Conservation (phyloP, 495 filamentous ascomycete species). For the Penicillium subrubescens region DNA sequence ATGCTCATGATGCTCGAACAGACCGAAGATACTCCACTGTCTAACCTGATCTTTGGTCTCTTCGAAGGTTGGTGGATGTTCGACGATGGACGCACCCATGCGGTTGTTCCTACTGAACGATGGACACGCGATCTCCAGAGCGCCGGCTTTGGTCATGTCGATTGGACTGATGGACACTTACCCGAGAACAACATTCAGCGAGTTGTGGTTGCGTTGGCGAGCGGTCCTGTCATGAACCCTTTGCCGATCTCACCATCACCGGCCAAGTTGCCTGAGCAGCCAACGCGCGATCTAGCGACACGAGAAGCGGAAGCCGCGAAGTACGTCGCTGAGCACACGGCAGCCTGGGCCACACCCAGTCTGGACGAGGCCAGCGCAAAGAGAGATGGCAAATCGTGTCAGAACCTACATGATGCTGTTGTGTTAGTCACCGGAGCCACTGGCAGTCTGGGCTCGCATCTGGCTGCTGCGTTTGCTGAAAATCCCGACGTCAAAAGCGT, state of each 20-base stretch:
- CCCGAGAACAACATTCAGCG: slow-evolving; percentile 45
- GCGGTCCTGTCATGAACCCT: slow-evolving; percentile 10
- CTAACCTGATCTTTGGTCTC: slow-evolving; percentile 53
- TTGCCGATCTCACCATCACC: neutral
- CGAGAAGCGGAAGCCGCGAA: slow-evolving; percentile 33
- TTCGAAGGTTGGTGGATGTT: slow-evolving; percentile 59
- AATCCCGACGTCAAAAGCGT: slow-evolving; percentile 30
- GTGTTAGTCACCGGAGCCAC: slow-evolving; percentile 57
- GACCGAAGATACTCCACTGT: slow-evolving; percentile 4
- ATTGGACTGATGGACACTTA: slow-evolving; percentile 48
- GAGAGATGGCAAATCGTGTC: neutral
- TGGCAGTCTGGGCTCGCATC: slow-evolving; percentile 47
- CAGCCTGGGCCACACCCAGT: slow-evolving; percentile 16
- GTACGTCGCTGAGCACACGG: slow-evolving; percentile 29
- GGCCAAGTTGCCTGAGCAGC: neutral
- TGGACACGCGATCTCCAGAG: slow-evolving; percentile 45
- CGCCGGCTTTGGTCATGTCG: slow-evolving; percentile 49
- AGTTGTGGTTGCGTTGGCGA: slow-evolving; percentile 49
- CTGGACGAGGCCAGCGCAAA: neutral
- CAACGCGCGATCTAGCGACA: slow-evolving; percentile 9
- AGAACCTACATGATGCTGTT: neutral
- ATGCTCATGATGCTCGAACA: slow-evolving; percentile 44
- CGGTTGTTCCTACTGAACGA: slow-evolving; percentile 30
- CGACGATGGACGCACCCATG: slow-evolving; percentile 51
- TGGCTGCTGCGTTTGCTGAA: slow-evolving; percentile 40